These are phyloP conservation scores for Thoreauomyces humboldtii DNA, from an alignment of 192 early-diverging fungal genomes.

Conservation along the genomic window DNA sequence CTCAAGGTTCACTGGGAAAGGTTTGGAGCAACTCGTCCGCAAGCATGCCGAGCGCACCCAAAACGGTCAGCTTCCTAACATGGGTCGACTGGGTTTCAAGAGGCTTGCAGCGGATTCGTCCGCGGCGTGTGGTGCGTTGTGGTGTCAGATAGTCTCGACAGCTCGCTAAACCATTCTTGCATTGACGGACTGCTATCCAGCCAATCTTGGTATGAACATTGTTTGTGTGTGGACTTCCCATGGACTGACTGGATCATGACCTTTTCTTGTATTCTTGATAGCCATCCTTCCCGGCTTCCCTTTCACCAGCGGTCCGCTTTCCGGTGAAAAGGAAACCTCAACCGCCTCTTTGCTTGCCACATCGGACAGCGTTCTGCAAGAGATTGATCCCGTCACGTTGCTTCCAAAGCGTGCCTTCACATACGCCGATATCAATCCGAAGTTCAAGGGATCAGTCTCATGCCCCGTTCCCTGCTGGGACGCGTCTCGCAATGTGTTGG, in stretches of 20 bases:
- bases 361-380: constrained; percentile 30
- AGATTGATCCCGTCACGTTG: constrained; percentile 34
- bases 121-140: constrained; percentile 15
- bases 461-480: neutral
- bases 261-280: neutral
- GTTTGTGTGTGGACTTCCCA: no score
- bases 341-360: no score
- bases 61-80: neutral
- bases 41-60: neutral
- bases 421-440: constrained; percentile 28
- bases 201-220: no score
- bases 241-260: no score
- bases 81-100: constrained; percentile 10
- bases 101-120: constrained; percentile 17
- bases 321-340: no score
- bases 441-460: constrained; percentile 17
- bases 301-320: constrained; percentile 1
- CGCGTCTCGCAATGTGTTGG: neutral
- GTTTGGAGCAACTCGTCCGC: constrained; percentile 19
- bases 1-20: constrained; percentile 20
- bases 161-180: no score
- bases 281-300: constrained; percentile 30
- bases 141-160: no score
- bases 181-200: no score
- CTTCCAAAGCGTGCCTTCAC: constrained; percentile 24